These are phyloP conservation scores for Xanthoconium purpureum DNA, from an alignment of 768 basidiomycete species.

Conservation along the genomic window DNA sequence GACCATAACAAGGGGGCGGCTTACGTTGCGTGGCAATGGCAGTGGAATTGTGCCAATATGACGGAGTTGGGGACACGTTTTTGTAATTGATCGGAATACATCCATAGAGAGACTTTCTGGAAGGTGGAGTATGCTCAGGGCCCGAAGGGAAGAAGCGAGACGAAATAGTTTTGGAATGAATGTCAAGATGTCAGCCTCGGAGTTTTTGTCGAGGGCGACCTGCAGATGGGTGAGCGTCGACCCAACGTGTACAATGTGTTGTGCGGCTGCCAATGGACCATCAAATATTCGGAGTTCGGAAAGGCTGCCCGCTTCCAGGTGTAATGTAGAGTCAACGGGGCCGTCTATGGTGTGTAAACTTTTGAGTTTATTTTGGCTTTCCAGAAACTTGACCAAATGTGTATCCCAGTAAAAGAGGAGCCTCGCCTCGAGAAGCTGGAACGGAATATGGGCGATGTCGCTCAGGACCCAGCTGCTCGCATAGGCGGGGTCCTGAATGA, in stretches of 20 bases:
- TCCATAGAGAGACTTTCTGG: conserved; percentile 33
- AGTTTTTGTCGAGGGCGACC: conserved; percentile 39
- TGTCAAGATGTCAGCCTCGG: conserved; percentile 27
- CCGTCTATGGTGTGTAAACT: conserved; percentile 34
- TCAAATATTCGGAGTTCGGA: conserved; percentile 44
- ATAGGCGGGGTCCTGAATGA: conserved; percentile 39
- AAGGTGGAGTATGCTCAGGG: conserved; percentile 35
- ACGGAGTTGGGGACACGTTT: conserved; percentile 33
- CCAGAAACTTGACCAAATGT: conserved; percentile 46
- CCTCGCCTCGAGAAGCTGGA: conserved; percentile 48
- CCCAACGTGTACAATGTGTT: conserved; percentile 35
- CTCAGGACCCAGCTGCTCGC: conserved; percentile 47
- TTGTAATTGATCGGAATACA: conserved; percentile 32
- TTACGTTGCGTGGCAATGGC: conserved; percentile 37
- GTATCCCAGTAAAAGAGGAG: conserved; percentile 51
- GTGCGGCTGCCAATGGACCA: conserved; percentile 41
- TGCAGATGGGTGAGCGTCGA: conserved; percentile 46
- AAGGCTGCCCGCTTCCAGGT: conserved; percentile 34
- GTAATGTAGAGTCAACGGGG: conserved; percentile 20
- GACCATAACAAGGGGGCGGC: conserved; percentile 11
- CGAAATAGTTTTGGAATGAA: conserved; percentile 33
- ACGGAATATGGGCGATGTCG: conserved; percentile 36
- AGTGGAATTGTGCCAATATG: conserved; percentile 39
- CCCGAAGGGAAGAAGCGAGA: conserved; percentile 33
- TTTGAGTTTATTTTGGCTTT: conserved; percentile 42